Evolutionary conservation across 192 early-diverging fungal species (phyloP).

Genomic region (Backusella morwellensis): DNA sequence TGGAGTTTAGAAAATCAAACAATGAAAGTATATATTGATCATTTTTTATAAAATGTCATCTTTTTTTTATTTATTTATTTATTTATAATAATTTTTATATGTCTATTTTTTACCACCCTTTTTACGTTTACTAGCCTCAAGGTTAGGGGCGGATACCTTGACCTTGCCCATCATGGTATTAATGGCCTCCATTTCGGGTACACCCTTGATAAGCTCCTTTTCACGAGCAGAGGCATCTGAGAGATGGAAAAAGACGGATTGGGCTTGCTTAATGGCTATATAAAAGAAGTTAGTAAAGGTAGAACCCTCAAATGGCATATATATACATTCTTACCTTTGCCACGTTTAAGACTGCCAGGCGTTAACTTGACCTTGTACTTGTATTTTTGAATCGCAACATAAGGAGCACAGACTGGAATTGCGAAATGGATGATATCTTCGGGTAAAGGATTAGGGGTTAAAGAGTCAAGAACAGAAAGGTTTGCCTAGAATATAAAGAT

Average conservation of each 20-base stretch:
- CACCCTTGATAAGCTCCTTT: conserved; percentile 73
- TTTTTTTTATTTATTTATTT: background rate
- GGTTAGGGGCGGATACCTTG: conserved; percentile 78
- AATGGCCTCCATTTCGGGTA: conserved; percentile 84
- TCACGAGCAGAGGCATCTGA: conserved; percentile 51
- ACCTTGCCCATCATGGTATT: conserved; percentile 84
- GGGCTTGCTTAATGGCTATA: conserved; percentile 41
- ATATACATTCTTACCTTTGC: conserved; percentile 56
- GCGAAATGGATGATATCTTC: conserved; percentile 82
- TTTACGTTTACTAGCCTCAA: conserved; percentile 67
- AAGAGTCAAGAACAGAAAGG: conserved; percentile 68
- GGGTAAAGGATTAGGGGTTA: conserved; percentile 77
- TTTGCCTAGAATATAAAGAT: conserved; percentile 35
- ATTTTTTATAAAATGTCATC: background rate
- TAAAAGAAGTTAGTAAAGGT: background rate
- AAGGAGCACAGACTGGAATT: conserved; percentile 88
- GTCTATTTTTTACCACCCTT: conserved; percentile 27
- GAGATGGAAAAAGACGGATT: conserved; percentile 36
- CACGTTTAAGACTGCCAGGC: conserved; percentile 89
- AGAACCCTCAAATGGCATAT: no score
- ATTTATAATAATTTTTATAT: background rate
- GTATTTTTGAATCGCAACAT: conserved; percentile 77
- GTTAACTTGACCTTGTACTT: conserved; percentile 95
- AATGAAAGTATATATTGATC: background rate
- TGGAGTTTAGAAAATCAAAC: background rate